Conservation (phyloP, 768 basidiomycete species). For the Aureoboletus auriporus region DNA sequence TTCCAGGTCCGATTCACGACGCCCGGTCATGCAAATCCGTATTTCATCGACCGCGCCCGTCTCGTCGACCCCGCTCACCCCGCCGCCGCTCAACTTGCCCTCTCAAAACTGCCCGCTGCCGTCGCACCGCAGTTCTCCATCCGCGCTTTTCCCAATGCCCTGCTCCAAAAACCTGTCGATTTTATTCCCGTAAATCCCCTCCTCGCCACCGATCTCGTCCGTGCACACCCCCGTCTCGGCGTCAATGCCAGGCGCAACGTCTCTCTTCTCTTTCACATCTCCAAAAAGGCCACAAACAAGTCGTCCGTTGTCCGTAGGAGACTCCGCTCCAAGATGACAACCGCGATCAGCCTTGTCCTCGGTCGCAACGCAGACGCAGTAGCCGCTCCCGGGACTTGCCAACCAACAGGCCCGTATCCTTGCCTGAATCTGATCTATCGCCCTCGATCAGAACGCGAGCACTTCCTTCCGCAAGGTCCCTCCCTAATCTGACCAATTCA, state of each 20-base stretch:
- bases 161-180: constrained; percentile 11
- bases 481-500: not conserved
- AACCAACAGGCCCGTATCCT: not conserved
- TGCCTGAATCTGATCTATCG: constrained; percentile 1
- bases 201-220: constrained; percentile 8
- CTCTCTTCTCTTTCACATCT: constrained; percentile 15
- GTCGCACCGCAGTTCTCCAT: constrained; percentile 18
- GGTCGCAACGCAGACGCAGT: constrained; percentile 11
- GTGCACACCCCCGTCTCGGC: too few species aligned
- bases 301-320: constrained; percentile 17
- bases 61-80: constrained; percentile 20
- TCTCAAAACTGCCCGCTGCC: constrained; percentile 15
- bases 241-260: constrained; percentile 3
- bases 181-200: constrained; percentile 19
- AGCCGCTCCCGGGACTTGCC: not conserved
- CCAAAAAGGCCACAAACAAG: constrained; percentile 26
- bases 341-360: constrained; percentile 19
- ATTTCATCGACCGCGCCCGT: constrained; percentile 8
- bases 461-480: constrained; percentile 17
- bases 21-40: constrained; percentile 12
- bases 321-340: constrained; percentile 19
- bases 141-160: constrained; percentile 21
- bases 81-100: constrained; percentile 8
- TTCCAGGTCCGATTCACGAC: constrained; percentile 10
- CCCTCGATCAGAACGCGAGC: not conserved